phyloP scores from a whole-genome alignment of 2,329 filamentous ascomycete genomes.

The Xylariaceae sp. region DNA sequence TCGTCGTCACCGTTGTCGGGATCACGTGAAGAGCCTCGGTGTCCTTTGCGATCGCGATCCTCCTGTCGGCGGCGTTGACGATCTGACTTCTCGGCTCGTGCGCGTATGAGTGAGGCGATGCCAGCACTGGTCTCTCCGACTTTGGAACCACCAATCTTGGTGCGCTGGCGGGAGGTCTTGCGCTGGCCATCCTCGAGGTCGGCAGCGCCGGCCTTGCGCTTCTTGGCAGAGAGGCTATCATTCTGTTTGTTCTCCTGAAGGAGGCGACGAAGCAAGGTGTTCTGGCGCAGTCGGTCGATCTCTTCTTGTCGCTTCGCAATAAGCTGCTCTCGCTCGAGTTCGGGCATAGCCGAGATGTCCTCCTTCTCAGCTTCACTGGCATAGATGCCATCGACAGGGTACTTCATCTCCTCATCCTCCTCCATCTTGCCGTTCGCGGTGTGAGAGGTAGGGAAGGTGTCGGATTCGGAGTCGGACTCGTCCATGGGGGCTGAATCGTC shows the following conservation, averaged over 20 bases:
- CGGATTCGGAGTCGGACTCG: constrained; percentile 76
- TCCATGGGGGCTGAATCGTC: constrained; percentile 85
- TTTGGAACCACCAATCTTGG: constrained; percentile 60
- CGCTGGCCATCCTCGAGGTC: constrained; percentile 75
- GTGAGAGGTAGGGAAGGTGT: constrained; percentile 44
- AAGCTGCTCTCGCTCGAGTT: constrained; percentile 86
- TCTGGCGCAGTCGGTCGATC: constrained; percentile 77
- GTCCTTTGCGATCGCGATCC: constrained; percentile 55
- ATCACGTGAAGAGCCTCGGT: constrained; percentile 44
- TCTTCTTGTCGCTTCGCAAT: constrained; percentile 83
- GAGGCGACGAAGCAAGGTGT: constrained; percentile 74
- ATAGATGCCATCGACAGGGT: constrained; percentile 86
- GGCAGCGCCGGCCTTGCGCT: constrained; percentile 73
- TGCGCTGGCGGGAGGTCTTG: constrained; percentile 70
- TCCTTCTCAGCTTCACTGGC: constrained; percentile 68
- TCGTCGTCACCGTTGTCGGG: constrained; percentile 52
- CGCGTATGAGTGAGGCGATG: constrained; percentile 66
- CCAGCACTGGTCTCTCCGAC: constrained; percentile 65
- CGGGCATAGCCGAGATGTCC: constrained; percentile 78
- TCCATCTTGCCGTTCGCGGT: constrained; percentile 30
- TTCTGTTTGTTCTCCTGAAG: constrained; percentile 60
- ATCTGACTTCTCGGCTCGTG: constrained; percentile 61
- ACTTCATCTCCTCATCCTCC: constrained; percentile 56
- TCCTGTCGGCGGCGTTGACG: constrained; percentile 60
- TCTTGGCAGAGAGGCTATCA: constrained; percentile 58